These are phyloP conservation scores for Pontederia crassipes DNA, from an alignment of 176 grass and related monocot genomes.

Conservation along the genomic window DNA sequence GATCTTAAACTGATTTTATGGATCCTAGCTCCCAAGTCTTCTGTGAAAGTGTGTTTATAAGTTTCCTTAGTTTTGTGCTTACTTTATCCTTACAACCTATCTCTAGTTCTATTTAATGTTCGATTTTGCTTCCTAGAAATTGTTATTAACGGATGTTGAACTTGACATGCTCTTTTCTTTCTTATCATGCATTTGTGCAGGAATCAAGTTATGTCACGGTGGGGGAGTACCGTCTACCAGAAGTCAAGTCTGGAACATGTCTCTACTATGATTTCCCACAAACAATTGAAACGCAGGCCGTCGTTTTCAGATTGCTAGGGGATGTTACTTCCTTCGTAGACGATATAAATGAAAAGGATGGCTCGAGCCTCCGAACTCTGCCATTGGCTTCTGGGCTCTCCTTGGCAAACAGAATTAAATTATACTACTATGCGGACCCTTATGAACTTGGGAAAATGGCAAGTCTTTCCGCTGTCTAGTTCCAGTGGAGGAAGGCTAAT, in stretches of 20 bases:
- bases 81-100: too few species aligned
- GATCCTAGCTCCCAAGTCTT: too few species aligned
- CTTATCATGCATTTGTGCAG: constrained; percentile 32
- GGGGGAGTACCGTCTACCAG: constrained; percentile 78
- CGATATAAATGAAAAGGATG: constrained; percentile 72
- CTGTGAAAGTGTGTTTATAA: too few species aligned
- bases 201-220: constrained; percentile 54
- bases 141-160: too few species aligned
- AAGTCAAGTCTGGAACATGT: constrained; percentile 51
- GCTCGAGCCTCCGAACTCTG: constrained; percentile 57
- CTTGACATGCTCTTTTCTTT: not conserved
- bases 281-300: constrained; percentile 39
- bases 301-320: constrained; percentile 77
- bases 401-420: constrained; percentile 82
- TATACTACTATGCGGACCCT: constrained; percentile 86
- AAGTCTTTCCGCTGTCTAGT: constrained; percentile 62
- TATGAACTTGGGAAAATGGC: constrained; percentile 87
- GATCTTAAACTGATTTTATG: too few species aligned
- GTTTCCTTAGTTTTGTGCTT: too few species aligned
- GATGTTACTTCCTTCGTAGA: constrained; percentile 76
- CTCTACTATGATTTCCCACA: constrained; percentile 92
- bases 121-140: too few species aligned
- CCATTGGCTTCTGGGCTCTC: constrained; percentile 69
- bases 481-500: not conserved
- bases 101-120: too few species aligned